Conservation (phyloP, 306 rosid genomes). For the Vigna unguiculata region DNA sequence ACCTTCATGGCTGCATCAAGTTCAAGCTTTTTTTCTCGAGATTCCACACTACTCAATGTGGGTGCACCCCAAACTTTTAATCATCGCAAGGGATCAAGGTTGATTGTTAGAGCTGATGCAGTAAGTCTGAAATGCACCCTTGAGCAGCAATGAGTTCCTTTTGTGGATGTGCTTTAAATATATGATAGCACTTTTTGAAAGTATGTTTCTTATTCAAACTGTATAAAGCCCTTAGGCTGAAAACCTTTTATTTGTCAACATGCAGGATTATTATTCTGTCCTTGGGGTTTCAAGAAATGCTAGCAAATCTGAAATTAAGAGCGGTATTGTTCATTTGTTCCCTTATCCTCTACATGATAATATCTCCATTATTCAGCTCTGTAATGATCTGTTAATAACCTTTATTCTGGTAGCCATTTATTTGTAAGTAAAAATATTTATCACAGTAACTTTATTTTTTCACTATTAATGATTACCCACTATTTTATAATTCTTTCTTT, state of each 20-base stretch:
- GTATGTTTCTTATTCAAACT: constrained; percentile 6
- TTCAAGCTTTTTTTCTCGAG: constrained; percentile 71
- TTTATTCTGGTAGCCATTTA: background rate
- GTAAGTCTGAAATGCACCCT: constrained; percentile 59
- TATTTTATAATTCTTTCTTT: background rate
- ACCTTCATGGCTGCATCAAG: constrained; percentile 56
- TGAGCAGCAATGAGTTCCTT: constrained; percentile 26
- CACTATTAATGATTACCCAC: background rate
- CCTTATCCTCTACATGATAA: constrained; percentile 10
- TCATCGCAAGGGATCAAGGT: constrained; percentile 61
- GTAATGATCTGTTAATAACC: constrained; percentile 2
- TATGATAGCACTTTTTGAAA: constrained; percentile 24
- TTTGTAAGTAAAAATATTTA: constrained; percentile 2
- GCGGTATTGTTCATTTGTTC: constrained; percentile 58
- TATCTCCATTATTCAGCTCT: constrained; percentile 3
- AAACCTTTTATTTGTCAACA: constrained; percentile 36
- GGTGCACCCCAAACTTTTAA: constrained; percentile 55
- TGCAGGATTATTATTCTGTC: constrained; percentile 87
- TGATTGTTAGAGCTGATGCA: constrained; percentile 77
- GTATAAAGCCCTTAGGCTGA: constrained; percentile 7
- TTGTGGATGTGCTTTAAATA: background rate
- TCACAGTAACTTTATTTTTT: constrained; percentile 16
- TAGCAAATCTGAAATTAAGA: constrained; percentile 91
- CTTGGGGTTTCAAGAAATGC: constrained; percentile 91
- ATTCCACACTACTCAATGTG: constrained; percentile 54